These are phyloP conservation scores for Strobilomyces confusus DNA, from an alignment of 768 basidiomycete genomes.

Conservation along the genomic window DNA sequence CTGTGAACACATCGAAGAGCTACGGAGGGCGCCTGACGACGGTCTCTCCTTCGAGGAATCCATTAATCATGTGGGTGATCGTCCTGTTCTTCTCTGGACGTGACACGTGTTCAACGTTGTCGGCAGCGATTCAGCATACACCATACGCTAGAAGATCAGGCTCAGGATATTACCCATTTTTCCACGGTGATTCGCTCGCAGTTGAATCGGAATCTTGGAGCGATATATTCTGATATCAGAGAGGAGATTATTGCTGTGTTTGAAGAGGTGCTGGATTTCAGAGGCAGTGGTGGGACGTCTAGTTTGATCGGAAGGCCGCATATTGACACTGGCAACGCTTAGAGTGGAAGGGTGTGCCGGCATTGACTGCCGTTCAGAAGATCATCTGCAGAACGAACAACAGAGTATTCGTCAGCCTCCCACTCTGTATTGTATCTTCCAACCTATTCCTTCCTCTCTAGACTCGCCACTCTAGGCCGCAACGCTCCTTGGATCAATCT, in stretches of 20 bases:
- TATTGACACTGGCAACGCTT: neutral
- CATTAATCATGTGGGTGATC: constrained; percentile 29
- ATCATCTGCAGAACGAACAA: neutral
- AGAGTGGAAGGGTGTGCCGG: neutral
- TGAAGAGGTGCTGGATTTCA: neutral
- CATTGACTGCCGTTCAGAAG: neutral
- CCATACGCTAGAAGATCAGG: constrained; percentile 35
- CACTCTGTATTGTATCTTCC: neutral
- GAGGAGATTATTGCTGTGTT: neutral
- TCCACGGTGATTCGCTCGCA: constrained; percentile 21
- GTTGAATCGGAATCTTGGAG: neutral
- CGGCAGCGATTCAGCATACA: constrained; percentile 21
- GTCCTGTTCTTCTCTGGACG: neutral
- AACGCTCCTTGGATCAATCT: neutral
- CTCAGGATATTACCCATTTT: constrained; percentile 19
- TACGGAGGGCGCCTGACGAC: constrained; percentile 34
- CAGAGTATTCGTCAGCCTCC: neutral
- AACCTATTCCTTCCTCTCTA: neutral
- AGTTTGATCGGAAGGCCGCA: no score
- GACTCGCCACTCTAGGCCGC: neutral
- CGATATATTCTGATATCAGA: neutral
- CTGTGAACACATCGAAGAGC: constrained; percentile 6
- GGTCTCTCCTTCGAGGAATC: constrained; percentile 34
- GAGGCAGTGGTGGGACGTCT: neutral
- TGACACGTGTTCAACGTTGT: neutral